Conservation (phyloP, 148 eudicot genomes). For the Fallopia convolvulus region DNA sequence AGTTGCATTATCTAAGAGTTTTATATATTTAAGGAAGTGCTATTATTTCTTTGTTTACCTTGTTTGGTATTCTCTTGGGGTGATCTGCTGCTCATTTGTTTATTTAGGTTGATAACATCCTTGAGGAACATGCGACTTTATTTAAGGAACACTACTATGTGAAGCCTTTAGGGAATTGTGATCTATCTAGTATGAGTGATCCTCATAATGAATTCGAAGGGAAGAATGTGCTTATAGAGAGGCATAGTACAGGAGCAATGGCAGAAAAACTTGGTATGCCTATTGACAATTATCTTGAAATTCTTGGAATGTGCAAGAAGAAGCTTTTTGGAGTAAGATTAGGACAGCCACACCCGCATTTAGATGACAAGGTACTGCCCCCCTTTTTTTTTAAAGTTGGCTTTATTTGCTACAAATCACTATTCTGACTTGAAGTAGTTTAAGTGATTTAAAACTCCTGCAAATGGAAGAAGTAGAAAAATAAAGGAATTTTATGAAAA, state of each 20-base stretch:
- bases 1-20: background rate
- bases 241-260: constrained; percentile 60
- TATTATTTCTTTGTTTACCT: background rate
- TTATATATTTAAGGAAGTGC: too few relatives aligned
- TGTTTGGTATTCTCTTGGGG: background rate
- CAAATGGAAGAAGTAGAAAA: background rate
- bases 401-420: background rate
- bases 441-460: background rate
- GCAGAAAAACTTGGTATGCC: constrained; percentile 57
- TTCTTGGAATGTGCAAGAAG: constrained; percentile 48
- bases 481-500: background rate
- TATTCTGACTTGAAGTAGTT: background rate
- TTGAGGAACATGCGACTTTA: constrained; percentile 61
- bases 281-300: constrained; percentile 47
- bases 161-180: constrained; percentile 79
- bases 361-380: constrained; percentile 77
- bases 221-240: constrained; percentile 84
- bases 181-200: constrained; percentile 79
- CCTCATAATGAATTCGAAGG: constrained; percentile 85
- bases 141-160: constrained; percentile 86
- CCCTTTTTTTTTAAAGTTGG: background rate
- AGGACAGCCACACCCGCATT: constrained; percentile 67
- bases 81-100: background rate
- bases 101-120: constrained; percentile 55
- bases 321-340: constrained; percentile 71